Percentiles rank a stretch among this genome's conserved stretches.
phyloP scores from a whole-genome alignment of 2,329 filamentous ascomycete genomes.

The Lasiodiplodia gonubiensis region DNA sequence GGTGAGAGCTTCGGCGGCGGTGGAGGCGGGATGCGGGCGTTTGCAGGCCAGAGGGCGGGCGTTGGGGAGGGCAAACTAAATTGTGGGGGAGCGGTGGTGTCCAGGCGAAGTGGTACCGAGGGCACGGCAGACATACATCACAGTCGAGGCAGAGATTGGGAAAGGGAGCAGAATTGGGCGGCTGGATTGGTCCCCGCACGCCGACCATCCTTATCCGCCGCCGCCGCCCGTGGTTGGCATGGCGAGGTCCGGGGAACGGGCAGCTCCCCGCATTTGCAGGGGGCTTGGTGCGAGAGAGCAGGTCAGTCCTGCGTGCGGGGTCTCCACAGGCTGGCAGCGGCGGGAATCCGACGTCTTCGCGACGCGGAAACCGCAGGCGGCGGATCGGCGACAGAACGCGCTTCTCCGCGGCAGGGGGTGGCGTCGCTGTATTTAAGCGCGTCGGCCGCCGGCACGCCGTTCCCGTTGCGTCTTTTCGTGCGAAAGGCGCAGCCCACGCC shows the following conservation, averaged over 20 bases:
- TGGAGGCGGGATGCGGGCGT: neutral
- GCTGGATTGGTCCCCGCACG: neutral
- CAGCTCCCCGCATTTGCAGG: conserved; percentile 10
- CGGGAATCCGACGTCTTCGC: conserved; percentile 4
- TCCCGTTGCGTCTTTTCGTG: neutral
- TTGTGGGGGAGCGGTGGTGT: neutral
- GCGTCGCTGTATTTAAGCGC: neutral
- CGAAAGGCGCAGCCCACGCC: neutral
- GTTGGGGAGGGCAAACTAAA: neutral
- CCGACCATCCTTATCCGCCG: conserved; percentile 21
- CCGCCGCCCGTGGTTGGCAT: neutral
- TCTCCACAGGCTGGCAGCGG: conserved; percentile 6
- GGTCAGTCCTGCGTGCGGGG: conserved; percentile 3
- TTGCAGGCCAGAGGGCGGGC: neutral
- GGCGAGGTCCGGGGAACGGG: neutral
- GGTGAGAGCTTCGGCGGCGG: neutral
- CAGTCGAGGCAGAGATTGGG: neutral
- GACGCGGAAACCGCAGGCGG: neutral
- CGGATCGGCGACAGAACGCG: neutral
- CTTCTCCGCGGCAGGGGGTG: conserved; percentile 3
- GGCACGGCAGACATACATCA: neutral
- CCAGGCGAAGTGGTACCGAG: neutral
- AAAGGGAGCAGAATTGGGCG: neutral
- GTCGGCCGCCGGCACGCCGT: neutral
- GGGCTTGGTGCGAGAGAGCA: neutral